Evolutionary conservation across 768 basidiomycete species (phyloP).

Genomic region (Podaxis sp.): DNA sequence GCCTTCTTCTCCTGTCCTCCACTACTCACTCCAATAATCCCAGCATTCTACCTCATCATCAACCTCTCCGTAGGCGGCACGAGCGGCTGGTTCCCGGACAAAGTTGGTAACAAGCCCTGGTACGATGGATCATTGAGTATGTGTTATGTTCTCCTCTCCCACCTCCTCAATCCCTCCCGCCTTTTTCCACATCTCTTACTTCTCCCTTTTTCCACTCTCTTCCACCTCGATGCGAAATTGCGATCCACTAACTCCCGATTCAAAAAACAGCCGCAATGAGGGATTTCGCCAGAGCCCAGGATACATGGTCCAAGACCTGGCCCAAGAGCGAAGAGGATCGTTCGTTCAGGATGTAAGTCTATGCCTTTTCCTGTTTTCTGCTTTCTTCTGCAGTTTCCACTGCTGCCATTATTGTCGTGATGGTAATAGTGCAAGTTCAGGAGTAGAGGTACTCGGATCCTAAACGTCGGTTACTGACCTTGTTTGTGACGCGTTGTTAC

Average conservation of each 20-base stretch:
- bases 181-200: neutral
- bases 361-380: neutral
- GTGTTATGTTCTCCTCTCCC: conserved; percentile 20
- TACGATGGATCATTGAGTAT: conserved; percentile 57
- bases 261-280: conserved; percentile 54
- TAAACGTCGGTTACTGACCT: neutral
- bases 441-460: neutral
- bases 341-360: conserved; percentile 68
- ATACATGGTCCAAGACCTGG: conserved; percentile 74
- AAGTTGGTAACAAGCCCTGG: conserved; percentile 75
- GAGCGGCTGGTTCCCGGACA: conserved; percentile 88
- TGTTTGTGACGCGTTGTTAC: conserved; percentile 2
- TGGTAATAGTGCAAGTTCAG: conserved; percentile 19
- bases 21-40: conserved; percentile 21
- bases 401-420: neutral
- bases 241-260: neutral
- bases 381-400: neutral
- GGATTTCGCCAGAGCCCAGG: conserved; percentile 62
- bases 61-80: conserved; percentile 80
- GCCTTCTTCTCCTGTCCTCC: conserved; percentile 1
- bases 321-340: conserved; percentile 53
- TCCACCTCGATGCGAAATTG: neutral
- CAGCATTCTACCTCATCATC: conserved; percentile 78
- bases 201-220: neutral
- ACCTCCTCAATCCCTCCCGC: neutral